Conservation (phyloP, 2,329 filamentous ascomycete genomes). For the Colletotrichum truncatum region DNA sequence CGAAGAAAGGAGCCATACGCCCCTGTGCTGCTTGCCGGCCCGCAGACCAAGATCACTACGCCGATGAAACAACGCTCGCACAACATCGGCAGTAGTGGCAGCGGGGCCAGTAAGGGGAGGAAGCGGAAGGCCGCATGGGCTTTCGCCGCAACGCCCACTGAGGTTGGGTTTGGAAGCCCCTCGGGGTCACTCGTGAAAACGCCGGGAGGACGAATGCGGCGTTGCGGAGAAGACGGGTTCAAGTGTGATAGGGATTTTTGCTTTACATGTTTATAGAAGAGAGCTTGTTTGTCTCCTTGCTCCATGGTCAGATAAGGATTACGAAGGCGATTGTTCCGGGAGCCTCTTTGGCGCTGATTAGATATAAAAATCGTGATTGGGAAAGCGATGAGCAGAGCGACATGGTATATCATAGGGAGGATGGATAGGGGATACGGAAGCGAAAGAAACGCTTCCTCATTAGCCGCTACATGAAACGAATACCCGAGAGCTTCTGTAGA, state of each 20-base stretch:
- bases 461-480: conserved; percentile 29
- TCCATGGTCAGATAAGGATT: too few relatives aligned
- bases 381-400: too few relatives aligned
- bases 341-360: too few relatives aligned
- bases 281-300: too few relatives aligned
- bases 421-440: background rate
- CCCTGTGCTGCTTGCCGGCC: background rate
- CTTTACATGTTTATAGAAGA: conserved; percentile 61
- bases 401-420: background rate
- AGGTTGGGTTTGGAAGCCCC: conserved; percentile 29
- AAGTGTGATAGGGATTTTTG: conserved; percentile 67
- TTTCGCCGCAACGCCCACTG: conserved; percentile 12
- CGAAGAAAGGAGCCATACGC: background rate
- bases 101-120: background rate
- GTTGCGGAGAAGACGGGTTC: conserved; percentile 65
- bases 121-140: conserved; percentile 26
- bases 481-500: conserved; percentile 26
- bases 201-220: conserved; percentile 58
- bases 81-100: background rate
- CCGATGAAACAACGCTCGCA: conserved; percentile 6
- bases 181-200: conserved; percentile 47
- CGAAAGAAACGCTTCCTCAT: conserved; percentile 19
- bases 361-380: too few relatives aligned
- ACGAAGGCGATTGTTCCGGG: too few relatives aligned
- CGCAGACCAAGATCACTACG: conserved; percentile 16